Evolutionary conservation across 2,329 filamentous ascomycete species (phyloP), one percentile per base, ranked within the genome.

Genomic region (Fusarium oligoseptatum): DNA sequence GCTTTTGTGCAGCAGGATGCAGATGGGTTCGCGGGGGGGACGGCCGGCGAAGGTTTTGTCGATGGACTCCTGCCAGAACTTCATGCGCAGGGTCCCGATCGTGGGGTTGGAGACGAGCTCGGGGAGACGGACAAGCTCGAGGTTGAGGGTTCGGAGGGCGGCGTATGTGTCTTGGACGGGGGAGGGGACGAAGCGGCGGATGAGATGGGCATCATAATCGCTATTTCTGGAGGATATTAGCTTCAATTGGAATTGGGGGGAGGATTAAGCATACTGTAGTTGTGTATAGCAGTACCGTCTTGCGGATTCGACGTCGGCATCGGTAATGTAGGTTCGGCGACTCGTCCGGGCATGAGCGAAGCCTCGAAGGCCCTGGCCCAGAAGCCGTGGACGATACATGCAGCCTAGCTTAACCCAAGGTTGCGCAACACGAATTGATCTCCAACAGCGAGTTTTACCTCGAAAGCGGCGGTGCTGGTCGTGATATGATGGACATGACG

Each of bases 31-130:
- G 79, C 95, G 94, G 2, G 95, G 95, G 1, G 97, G 95, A 1
- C 87, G 86, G 36, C 93, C 93, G 2, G 92, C 88, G 70, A 98
- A 93, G 2, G 94, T 93, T 71, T 92, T 92, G 64, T 92, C 89
- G 61, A 99, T 86, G 6, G 94, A 91, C 77, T 98, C 95, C 60
- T 94, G 91, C 94, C 97, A 98, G 86, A 98, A 98, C 82, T 98
- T 94, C 83, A 98, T 92, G 74, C 97, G 95, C 88, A 98, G 91
- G 62, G 92, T 88, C 60, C 95, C 96, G 70, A 98, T 94, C 5
- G 92, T 93, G n/a, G 94, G 91, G 70, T 93, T 97, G 56, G 94
- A 97, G 22, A 97, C 95, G 14, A 94, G 91, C 83, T 98, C 96
- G 67, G 97, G 95, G 72, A 98, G 93, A 67, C 94, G 91, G 52